These are phyloP conservation scores for Solanum etuberosum DNA, from an alignment of 257 asterid genomes.

Conservation along the genomic window DNA sequence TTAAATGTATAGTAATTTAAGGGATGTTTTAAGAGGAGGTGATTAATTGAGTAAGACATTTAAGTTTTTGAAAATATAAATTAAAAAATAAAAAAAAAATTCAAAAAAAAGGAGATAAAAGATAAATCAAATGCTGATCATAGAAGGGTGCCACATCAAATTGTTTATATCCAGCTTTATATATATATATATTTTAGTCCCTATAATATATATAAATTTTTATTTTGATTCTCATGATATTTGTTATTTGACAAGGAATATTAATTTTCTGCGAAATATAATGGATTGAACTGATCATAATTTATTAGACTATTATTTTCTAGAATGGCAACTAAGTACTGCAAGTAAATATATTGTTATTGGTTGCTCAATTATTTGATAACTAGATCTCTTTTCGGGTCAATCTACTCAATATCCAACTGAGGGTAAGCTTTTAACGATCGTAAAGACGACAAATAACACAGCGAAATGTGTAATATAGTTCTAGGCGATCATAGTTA, in stretches of 20 bases:
- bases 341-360: neutral
- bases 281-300: neutral
- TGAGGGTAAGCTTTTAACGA: neutral
- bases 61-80: too few species aligned
- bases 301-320: rapidly evolving
- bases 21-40: too few species aligned
- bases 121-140: too few species aligned
- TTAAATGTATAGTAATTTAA: too few species aligned
- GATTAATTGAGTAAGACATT: too few species aligned
- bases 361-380: neutral
- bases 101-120: too few species aligned
- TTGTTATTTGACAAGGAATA: neutral
- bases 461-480: rapidly evolving
- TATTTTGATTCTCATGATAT: neutral
- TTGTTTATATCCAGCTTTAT: too few species aligned
- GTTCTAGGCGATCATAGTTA: neutral
- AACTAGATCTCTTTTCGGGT: too few species aligned
- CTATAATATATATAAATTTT: neutral
- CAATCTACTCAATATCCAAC: neutral
- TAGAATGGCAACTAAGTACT: neutral
- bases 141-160: too few species aligned
- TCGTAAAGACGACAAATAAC: rapidly evolving
- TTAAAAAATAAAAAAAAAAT: too few species aligned
- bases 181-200: too few species aligned
- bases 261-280: neutral